Base-by-base conservation (phyloP, 2,329 filamentous ascomycete genomes). In the Aspergillus felis region DNA sequence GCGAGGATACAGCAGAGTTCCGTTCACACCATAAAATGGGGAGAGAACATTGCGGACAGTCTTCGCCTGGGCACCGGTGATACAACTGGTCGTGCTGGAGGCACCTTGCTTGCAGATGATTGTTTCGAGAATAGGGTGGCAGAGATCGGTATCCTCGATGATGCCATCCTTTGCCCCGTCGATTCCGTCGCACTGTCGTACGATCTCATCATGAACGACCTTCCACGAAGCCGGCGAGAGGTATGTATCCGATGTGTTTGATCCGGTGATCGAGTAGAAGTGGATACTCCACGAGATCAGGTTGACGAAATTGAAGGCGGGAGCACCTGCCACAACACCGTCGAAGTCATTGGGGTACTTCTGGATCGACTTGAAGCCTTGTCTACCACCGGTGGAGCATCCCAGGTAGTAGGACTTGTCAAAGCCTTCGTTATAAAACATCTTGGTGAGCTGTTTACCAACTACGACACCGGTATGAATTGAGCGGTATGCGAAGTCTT, bases 381-480 rank as follows among this genome's bases (percentile, higher is more conserved):
- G 78, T n/a, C 75, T 71, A 22, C 79, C 79, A 57, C 79, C 79
- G n/a, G 76, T 76, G 1, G 78, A 80, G 66, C 79, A 81, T 24
- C 78, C 78, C 8, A 78, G 64, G 61, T 77, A 81, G 68, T 81
- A 81, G 22, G 76, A 76, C 57, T 82, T 81, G 3, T 69, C 66
- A 57, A 74, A 71, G 4, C 67, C 59, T 48, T 72, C 60, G 17
- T 66, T 67, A 57, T 79, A 79, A 66, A 77, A 79, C 25, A 64
- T 38, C 35, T 74, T 67, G 17, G 66, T 72, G 29, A 79, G 66
- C 38, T 77, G 50, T 62, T 78, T 79, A 38, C 77, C 77, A 3
- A 78, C 59, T 7, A 71, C 65, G 7, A 70, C 69, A 20, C 69
- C 73, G 0, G 73, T 78, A 50, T 80, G 77, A 2, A 79, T 48